Evolutionary conservation across 75 land plant species (phyloP).

Genomic region (Pinus tabuliformis): DNA sequence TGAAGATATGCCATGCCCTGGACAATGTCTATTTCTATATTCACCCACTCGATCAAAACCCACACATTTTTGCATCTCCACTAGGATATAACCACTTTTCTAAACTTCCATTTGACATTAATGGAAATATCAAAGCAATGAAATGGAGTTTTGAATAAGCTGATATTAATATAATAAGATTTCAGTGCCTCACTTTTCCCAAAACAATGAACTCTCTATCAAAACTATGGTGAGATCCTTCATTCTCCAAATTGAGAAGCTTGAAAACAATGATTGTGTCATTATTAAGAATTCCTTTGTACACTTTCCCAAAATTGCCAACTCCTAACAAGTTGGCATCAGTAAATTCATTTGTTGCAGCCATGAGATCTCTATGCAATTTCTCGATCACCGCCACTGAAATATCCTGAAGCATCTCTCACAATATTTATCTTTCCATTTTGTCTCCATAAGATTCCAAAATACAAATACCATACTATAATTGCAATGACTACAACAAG

Average conservation of each 20-base stretch:
- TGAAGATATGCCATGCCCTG: constrained; percentile 25
- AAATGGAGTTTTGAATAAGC: neutral
- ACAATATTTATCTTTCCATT: neutral
- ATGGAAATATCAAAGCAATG: neutral
- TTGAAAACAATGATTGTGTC: constrained; percentile 16
- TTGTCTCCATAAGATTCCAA: neutral
- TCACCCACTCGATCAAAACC: constrained; percentile 9
- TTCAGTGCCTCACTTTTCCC: neutral
- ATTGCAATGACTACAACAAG: too few species aligned
- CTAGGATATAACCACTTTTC: neutral
- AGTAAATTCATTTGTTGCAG: constrained; percentile 30
- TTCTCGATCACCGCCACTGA: neutral
- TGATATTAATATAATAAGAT: neutral
- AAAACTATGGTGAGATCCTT: neutral
- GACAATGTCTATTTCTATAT: constrained; percentile 23
- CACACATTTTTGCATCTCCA: neutral
- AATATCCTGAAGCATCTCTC: neutral
- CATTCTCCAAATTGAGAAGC: constrained; percentile 11
- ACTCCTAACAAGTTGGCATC: constrained; percentile 28
- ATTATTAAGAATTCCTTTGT: constrained; percentile 20
- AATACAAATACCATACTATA: too few species aligned
- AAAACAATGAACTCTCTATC: neutral
- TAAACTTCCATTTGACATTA: neutral
- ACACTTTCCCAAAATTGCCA: constrained; percentile 45
- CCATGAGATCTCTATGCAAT: constrained; percentile 23